Conservation (phyloP, 345 rosid genomes). For the Laguncularia racemosa region DNA sequence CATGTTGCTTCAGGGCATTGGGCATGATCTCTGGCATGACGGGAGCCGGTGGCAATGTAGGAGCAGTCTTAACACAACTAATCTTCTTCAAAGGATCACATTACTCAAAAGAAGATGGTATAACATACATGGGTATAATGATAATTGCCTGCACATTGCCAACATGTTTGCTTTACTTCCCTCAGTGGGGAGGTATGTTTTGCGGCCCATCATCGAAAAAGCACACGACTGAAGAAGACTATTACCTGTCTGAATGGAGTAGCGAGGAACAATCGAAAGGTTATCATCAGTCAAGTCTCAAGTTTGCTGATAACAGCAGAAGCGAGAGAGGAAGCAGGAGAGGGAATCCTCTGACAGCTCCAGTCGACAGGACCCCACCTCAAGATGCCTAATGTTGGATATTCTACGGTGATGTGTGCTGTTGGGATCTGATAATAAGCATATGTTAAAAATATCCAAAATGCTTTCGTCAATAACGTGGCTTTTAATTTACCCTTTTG, state of each 20-base stretch:
- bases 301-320: conserved; percentile 65
- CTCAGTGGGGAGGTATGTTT: conserved; percentile 98
- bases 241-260: conserved; percentile 73
- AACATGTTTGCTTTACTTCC: conserved; percentile 57
- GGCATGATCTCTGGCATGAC: conserved; percentile 87
- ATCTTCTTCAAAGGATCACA: conserved; percentile 79
- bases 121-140: conserved; percentile 76
- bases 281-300: conserved; percentile 48
- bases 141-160: conserved; percentile 64
- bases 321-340: conserved; percentile 55
- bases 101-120: conserved; percentile 72
- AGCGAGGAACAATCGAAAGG: conserved; percentile 37
- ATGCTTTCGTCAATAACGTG: too few species aligned
- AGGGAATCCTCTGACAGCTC: conserved; percentile 7
- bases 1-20: conserved; percentile 41
- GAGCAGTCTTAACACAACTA: conserved; percentile 76
- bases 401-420: too few species aligned
- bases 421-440: too few species aligned
- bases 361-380: conserved; percentile 6
- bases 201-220: conserved; percentile 49
- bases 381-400: conserved; percentile 13
- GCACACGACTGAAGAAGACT: conserved; percentile 56
- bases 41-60: conserved; percentile 86
- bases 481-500: too few species aligned
- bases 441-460: too few species aligned